Percentiles rank a stretch among this genome's conserved stretches.
phyloP scores from a whole-genome alignment of 306 rosid species.

The Ochetophila trinervis region DNA sequence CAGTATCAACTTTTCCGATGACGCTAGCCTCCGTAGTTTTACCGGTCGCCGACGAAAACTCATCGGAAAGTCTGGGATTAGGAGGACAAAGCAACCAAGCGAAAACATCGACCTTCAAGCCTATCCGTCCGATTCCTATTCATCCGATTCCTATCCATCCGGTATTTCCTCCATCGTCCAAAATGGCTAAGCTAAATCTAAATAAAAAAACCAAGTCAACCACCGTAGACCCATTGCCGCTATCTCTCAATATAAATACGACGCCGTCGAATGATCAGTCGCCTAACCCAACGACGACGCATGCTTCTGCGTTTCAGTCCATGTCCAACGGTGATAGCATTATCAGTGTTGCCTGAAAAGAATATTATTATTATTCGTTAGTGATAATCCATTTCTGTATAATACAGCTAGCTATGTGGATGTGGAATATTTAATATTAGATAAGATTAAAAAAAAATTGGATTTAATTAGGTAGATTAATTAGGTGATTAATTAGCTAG shows the following conservation, averaged over 20 bases:
- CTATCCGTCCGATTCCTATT: slow-evolving; percentile 63
- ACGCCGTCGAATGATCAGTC: slow-evolving; percentile 38
- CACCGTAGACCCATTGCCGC: slow-evolving; percentile 32
- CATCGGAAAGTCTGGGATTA: slow-evolving; percentile 4
- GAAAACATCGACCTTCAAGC: slow-evolving; percentile 20
- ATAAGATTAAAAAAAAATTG: slow-evolving; percentile 5
- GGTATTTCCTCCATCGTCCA: slow-evolving; percentile 69
- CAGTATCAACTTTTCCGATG: slow-evolving; percentile 37
- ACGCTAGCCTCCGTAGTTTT: slow-evolving; percentile 25
- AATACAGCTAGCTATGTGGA: slow-evolving; percentile 6
- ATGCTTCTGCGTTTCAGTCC: slow-evolving; percentile 48
- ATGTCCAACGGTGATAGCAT: slow-evolving; percentile 68
- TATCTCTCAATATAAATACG: slow-evolving; percentile 48
- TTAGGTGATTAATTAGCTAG: slow-evolving; percentile 37
- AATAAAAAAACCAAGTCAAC: slow-evolving; percentile 33
- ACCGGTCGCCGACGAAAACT: slow-evolving; percentile 32
- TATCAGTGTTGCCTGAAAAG: slow-evolving; percentile 71
- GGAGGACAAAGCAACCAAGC: slow-evolving; percentile 7
- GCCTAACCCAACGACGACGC: slow-evolving; percentile 27
- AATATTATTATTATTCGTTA: background rate
- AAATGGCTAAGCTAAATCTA: slow-evolving; percentile 60
- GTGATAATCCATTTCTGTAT: background rate
- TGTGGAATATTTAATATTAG: slow-evolving; percentile 19
- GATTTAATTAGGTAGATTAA: slow-evolving; percentile 33
- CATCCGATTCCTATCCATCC: too few species aligned